Evolutionary conservation across 352 stramenopile genomes (phyloP).

Genomic region (Halophytophthora polymorphica): DNA sequence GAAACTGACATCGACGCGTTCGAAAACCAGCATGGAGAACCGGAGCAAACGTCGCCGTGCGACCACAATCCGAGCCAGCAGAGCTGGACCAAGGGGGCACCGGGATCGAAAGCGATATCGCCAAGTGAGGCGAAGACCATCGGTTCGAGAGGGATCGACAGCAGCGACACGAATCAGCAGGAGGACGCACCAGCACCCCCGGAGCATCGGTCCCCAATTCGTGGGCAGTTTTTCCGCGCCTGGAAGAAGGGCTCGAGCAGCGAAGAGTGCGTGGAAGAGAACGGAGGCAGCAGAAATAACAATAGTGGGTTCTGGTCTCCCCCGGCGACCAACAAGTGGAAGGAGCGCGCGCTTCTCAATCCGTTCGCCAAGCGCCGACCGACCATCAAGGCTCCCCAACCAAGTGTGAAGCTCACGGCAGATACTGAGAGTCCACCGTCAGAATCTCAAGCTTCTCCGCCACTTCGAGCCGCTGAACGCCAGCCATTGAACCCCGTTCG

Average conservation of each 20-base stretch:
- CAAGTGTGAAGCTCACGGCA: background rate
- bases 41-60: slow-evolving; percentile 4
- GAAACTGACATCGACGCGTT: background rate
- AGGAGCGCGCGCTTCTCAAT: slow-evolving; percentile 60
- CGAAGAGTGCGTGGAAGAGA: slow-evolving; percentile 14
- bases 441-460: background rate
- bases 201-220: slow-evolving; percentile 9
- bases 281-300: slow-evolving; percentile 8
- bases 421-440: background rate
- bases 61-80: slow-evolving; percentile 8
- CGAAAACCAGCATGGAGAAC: slow-evolving; percentile 28
- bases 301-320: slow-evolving; percentile 17
- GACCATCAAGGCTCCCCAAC: slow-evolving; percentile 5
- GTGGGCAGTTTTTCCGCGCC: slow-evolving; percentile 47
- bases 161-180: slow-evolving; percentile 21
- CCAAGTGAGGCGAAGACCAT: slow-evolving; percentile 13
- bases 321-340: slow-evolving; percentile 64
- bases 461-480: slow-evolving; percentile 1
- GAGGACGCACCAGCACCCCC: slow-evolving; percentile 9
- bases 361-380: slow-evolving; percentile 60
- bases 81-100: background rate
- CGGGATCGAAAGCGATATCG: background rate
- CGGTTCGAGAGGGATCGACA: slow-evolving; percentile 13
- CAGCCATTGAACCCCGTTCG: slow-evolving; percentile 20
- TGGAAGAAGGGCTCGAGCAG: slow-evolving; percentile 40